Evolutionary conservation across 139 green algal species (phyloP).

Genomic region (Coelastrella sp.): DNA sequence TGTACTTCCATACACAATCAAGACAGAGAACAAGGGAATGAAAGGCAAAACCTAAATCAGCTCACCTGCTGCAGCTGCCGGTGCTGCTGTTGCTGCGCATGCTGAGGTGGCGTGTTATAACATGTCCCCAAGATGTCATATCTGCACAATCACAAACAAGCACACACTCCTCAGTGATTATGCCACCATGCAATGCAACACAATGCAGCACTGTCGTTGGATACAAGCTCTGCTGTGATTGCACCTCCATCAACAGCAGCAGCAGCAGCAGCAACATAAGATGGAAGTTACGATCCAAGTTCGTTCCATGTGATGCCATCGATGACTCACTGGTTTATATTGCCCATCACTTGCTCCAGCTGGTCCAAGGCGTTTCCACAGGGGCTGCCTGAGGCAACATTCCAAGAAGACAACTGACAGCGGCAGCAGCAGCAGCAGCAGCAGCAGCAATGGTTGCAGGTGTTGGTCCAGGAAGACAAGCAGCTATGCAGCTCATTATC

Average conservation of each 20-base stretch:
- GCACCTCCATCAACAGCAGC: no score
- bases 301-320: no score
- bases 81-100: no score
- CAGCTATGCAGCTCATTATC: neutral
- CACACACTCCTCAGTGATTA: no score
- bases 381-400: slow-evolving; percentile 32
- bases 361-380: slow-evolving; percentile 4
- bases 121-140: slow-evolving; percentile 69
- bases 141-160: no score
- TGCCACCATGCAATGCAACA: no score
- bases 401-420: slow-evolving; percentile 32
- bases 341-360: neutral
- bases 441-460: neutral
- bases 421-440: slow-evolving; percentile 2
- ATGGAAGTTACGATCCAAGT: no score
- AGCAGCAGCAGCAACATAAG: no score
- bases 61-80: slow-evolving; percentile 26
- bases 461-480: neutral
- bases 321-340: slow-evolving; percentile 53
- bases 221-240: no score
- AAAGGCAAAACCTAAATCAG: neutral
- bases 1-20: neutral
- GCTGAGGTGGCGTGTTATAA: neutral
- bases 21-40: neutral
- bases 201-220: no score